Evolutionary conservation across 2,329 filamentous ascomycete genomes (phyloP).

Genomic region (Dactylonectria macrodidyma): DNA sequence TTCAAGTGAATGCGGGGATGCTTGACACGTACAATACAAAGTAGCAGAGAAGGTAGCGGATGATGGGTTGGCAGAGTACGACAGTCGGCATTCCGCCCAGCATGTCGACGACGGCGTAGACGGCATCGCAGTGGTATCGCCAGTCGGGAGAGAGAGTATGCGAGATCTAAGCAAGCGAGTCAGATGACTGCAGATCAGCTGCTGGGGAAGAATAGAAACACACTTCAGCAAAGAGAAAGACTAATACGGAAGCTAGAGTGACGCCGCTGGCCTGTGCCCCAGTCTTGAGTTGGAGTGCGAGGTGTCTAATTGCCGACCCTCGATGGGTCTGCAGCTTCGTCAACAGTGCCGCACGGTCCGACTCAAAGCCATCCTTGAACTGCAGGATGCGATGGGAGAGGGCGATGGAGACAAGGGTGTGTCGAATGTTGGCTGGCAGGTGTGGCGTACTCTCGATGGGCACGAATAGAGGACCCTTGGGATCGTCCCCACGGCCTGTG

Average conservation of each 20-base stretch:
- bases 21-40: conserved; percentile 28
- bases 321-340: conserved; percentile 35
- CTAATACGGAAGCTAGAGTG: conserved; percentile 26
- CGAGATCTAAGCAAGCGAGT: conserved; percentile 24
- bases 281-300: conserved; percentile 21
- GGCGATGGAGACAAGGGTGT: conserved; percentile 31
- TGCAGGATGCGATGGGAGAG: conserved; percentile 39
- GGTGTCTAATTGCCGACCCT: conserved; percentile 33
- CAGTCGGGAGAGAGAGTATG: conserved; percentile 36
- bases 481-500: conserved; percentile 15
- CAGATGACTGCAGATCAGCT: not conserved
- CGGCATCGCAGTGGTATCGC: conserved; percentile 35
- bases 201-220: not conserved
- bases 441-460: not conserved
- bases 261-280: not conserved
- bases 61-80: conserved; percentile 7
- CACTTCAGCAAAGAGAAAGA: conserved; percentile 39
- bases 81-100: conserved; percentile 30
- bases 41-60: conserved; percentile 29
- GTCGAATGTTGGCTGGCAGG: conserved; percentile 16
- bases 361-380: conserved; percentile 5
- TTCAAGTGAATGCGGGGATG: not conserved
- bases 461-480: conserved; percentile 28
- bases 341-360: conserved; percentile 21
- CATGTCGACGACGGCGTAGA: conserved; percentile 30